Evolutionary conservation across 768 basidiomycete genomes (phyloP).

Genomic region (Podaxis mareebaensis): DNA sequence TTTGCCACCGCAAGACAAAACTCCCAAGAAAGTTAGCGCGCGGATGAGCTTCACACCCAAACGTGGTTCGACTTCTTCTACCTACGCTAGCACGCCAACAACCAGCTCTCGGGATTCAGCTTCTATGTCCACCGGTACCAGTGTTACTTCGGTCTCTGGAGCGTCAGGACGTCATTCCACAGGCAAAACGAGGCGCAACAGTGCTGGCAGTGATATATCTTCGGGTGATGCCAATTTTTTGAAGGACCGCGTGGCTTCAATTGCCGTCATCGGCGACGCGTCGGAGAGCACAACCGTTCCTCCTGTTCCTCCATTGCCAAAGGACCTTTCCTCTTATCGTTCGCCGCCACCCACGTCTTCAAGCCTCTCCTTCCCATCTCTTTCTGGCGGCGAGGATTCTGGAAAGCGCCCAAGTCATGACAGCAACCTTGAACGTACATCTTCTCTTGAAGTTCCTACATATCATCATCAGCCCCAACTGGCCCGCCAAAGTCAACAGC

Average conservation of each 20-base stretch:
- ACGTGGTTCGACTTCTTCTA: conserved; percentile 88
- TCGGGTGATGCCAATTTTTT: conserved; percentile 63
- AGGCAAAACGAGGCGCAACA: conserved; percentile 71
- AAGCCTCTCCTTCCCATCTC: conserved; percentile 49
- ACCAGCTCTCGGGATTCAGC: conserved; percentile 88
- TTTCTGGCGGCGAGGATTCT: conserved; percentile 41
- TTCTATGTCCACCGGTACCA: conserved; percentile 76
- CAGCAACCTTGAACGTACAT: conserved; percentile 45
- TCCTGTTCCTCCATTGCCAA: conserved; percentile 90
- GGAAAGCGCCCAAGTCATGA: conserved; percentile 45
- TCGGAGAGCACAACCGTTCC: conserved; percentile 74
- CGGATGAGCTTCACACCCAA: conserved; percentile 82
- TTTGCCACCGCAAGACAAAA: conserved; percentile 54
- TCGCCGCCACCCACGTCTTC: conserved; percentile 67
- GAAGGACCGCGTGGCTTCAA: conserved; percentile 68
- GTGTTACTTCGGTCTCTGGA: conserved; percentile 73
- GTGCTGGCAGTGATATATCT: conserved; percentile 84
- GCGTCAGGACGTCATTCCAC: conserved; percentile 73
- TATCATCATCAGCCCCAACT: conserved; percentile 29
- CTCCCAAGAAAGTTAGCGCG: conserved; percentile 66
- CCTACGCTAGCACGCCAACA: conserved; percentile 74
- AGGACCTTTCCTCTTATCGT: conserved; percentile 79
- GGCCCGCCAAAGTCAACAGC: conserved; percentile 31
- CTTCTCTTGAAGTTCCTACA: conserved; percentile 53
- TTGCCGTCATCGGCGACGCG: conserved; percentile 59